phyloP scores from a whole-genome alignment of 140 eudicot genomes.

The Flaveria floridana region DNA sequence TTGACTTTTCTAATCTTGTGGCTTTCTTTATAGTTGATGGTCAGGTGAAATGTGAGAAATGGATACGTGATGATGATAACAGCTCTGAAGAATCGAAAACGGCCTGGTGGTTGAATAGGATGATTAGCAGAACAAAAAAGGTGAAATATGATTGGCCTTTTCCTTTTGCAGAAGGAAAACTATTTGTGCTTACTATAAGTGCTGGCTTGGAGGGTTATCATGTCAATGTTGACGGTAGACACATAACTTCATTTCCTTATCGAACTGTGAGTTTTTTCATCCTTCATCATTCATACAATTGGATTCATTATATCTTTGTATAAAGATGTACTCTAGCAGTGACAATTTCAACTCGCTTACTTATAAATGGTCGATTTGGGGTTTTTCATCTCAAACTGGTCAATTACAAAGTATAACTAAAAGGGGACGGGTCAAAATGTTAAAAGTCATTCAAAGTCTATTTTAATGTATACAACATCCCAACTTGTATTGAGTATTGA shows the following conservation, averaged over 20 bases:
- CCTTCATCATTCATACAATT: background rate
- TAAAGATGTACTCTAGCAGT: background rate
- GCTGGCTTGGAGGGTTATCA: constrained; percentile 79
- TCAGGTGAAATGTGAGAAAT: constrained; percentile 65
- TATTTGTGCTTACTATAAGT: constrained; percentile 61
- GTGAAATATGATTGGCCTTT: constrained; percentile 67
- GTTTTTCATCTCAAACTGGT: background rate
- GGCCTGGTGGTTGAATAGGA: constrained; percentile 68
- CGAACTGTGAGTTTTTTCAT: constrained; percentile 53
- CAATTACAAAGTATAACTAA: background rate
- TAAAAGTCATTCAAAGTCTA: background rate
- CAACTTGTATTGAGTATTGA: background rate
- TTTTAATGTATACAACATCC: background rate
- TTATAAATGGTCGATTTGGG: background rate
- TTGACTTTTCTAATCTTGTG: too few species aligned
- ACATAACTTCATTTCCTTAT: constrained; percentile 66
- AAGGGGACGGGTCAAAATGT: background rate
- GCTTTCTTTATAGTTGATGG: constrained; percentile 49
- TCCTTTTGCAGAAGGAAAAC: constrained; percentile 69
- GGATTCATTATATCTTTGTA: background rate
- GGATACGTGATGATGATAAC: constrained; percentile 67
- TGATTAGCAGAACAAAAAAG: constrained; percentile 59
- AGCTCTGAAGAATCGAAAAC: constrained; percentile 54
- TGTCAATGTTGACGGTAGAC: constrained; percentile 73
- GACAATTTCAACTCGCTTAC: background rate